phyloP scores from a whole-genome alignment of 2,329 filamentous ascomycete genomes.

The Neopestalotiopsis sp. region DNA sequence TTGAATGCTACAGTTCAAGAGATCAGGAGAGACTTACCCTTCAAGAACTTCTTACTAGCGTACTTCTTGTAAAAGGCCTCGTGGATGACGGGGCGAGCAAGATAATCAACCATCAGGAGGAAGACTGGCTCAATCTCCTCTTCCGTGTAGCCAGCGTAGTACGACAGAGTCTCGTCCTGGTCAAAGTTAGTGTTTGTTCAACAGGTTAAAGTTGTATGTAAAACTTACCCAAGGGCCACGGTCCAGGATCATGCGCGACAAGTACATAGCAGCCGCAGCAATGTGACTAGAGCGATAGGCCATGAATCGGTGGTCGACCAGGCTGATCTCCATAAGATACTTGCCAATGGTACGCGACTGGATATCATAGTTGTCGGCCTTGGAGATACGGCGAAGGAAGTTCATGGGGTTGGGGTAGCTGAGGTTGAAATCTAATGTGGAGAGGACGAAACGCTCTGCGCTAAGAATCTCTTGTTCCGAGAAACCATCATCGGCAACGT shows the following conservation, averaged over 20 bases:
- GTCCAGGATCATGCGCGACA: slow-evolving; percentile 87
- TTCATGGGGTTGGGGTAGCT: slow-evolving; percentile 99
- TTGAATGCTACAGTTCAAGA: not conserved
- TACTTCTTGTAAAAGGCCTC: slow-evolving; percentile 99
- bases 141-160: slow-evolving; percentile 93
- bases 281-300: slow-evolving; percentile 86
- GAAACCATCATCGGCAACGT: slow-evolving; percentile 96
- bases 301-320: slow-evolving; percentile 95
- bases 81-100: slow-evolving; percentile 86
- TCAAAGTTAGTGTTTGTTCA: slow-evolving; percentile 36
- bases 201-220: not conserved
- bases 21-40: slow-evolving; percentile 66
- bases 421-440: slow-evolving; percentile 91
- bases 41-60: slow-evolving; percentile 98
- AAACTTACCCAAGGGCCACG: slow-evolving; percentile 85
- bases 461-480: slow-evolving; percentile 93
- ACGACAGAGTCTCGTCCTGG: slow-evolving; percentile 81
- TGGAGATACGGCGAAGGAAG: slow-evolving; percentile 97
- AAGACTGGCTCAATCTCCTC: slow-evolving; percentile 93
- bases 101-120: slow-evolving; percentile 94
- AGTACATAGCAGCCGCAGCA: slow-evolving; percentile 92
- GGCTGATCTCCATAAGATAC: slow-evolving; percentile 96
- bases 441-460: slow-evolving; percentile 93
- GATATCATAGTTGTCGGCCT: slow-evolving; percentile 99
- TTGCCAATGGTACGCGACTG: slow-evolving; percentile 96